Base-by-base conservation (phyloP, 306 rosid genomes). In the Malus fusca region DNA sequence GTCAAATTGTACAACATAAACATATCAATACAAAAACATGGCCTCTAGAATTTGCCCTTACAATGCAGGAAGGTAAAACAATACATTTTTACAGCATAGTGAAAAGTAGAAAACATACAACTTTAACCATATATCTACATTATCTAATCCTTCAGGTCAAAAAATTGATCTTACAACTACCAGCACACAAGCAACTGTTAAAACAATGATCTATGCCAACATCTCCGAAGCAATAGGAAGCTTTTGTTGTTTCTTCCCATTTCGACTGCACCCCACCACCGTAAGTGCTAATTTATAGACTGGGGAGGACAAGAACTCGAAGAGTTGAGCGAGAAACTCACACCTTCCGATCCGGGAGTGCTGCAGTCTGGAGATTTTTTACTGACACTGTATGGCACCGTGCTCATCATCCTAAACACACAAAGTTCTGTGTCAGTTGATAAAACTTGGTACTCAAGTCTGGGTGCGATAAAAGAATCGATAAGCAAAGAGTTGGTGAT, bases 311-410 rank as follows among this genome's bases (percentile, higher is more conserved):
- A 71, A 11, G 90, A 85, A 71, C 84, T 83, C n/a, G 79, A 46
- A 63, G 85, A 82, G 62, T 83, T 86, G 79, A 79, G 31, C 25
- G 92, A 74, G 79, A 83, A 75, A 77, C 77, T 73, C 72, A 79
- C 26, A 63, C 72, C 80, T 37, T 85, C 80, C 18, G 92, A 78
- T 85, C 87, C 84, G 73, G 79, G 75, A 46, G 80, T 80, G 86
- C 78, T 69, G 80, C 86, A 35, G 73, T 93, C 97, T 21, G 87
- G 80, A 68, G 87, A 77, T 81, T 86, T 84, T 78, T 81, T 78
- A 78, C 75, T 72, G 76, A 86, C n/a, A 52, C 46, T 22, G 82
- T 93, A 93, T 26, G 98, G 97, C 13, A 82, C 85, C 46, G 84
- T 72, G 75, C 15, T 82, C 66, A 71, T 77, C 76, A 80, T 89